A percentile compares a stretch with the other conserved stretches of the same genome.
Conservation (phyloP, 129 eudicot genomes). For the Mikania micrantha region DNA sequence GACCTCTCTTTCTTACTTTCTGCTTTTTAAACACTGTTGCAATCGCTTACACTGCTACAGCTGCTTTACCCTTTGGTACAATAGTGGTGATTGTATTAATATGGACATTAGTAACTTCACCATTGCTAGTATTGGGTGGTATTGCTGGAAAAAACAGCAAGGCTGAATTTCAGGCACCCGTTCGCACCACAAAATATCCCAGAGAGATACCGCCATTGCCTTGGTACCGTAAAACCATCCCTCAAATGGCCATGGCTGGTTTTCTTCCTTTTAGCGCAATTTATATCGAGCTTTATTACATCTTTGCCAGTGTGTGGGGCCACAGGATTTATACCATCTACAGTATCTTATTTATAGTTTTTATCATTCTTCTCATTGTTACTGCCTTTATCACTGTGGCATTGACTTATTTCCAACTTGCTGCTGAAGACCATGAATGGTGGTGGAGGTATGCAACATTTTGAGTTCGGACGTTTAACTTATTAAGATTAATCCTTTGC, state of each 20-base stretch:
- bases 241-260: conserved; percentile 95
- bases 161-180: conserved; percentile 72
- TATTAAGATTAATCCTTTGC: background rate
- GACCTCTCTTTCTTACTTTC: conserved; percentile 68
- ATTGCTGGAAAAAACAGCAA: conserved; percentile 74
- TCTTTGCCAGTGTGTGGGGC: conserved; percentile 88
- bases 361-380: conserved; percentile 61
- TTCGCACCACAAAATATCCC: conserved; percentile 65
- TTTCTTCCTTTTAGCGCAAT: conserved; percentile 81
- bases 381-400: conserved; percentile 79
- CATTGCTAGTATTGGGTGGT: conserved; percentile 66
- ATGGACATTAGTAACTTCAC: conserved; percentile 69
- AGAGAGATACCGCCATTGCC: conserved; percentile 77
- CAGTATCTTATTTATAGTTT: conserved; percentile 70
- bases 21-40: conserved; percentile 74
- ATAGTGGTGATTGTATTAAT: conserved; percentile 59
- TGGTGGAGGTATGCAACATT: conserved; percentile 69
- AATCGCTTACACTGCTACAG: conserved; percentile 54
- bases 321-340: conserved; percentile 75
- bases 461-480: background rate
- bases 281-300: conserved; percentile 76
- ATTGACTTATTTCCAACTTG: conserved; percentile 76
- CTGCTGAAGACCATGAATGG: conserved; percentile 91
- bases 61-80: conserved; percentile 65
- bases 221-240: conserved; percentile 72